Percentiles rank a stretch among this genome's conserved stretches.
Evolutionary conservation across 257 asterid genomes (phyloP).

Genomic region (Jacaranda mimosifolia): DNA sequence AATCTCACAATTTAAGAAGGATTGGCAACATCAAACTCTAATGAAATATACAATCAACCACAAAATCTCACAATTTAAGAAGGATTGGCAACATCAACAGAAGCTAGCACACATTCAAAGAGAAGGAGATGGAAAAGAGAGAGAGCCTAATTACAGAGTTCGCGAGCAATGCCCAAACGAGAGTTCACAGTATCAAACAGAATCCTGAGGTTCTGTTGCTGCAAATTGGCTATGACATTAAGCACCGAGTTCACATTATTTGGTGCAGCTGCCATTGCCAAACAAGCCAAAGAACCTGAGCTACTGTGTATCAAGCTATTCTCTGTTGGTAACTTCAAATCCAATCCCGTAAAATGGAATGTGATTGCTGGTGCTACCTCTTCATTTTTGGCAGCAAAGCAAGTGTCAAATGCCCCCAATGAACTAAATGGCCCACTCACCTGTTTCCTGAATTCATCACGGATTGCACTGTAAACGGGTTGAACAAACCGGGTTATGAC

Average conservation of each 20-base stretch:
- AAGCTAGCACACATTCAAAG: neutral
- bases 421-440: constrained; percentile 67
- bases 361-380: constrained; percentile 62
- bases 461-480: constrained; percentile 61
- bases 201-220: constrained; percentile 90
- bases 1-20: neutral
- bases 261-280: constrained; percentile 90
- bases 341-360: constrained; percentile 68
- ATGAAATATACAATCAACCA: no score
- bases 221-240: constrained; percentile 85
- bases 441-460: constrained; percentile 76
- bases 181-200: constrained; percentile 75
- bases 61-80: no score
- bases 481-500: constrained; percentile 84
- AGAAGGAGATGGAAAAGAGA: no score
- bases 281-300: constrained; percentile 75
- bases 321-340: constrained; percentile 78
- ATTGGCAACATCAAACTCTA: no score
- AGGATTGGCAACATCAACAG: constrained; percentile 15
- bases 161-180: constrained; percentile 82
- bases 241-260: constrained; percentile 69
- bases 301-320: constrained; percentile 86
- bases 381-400: constrained; percentile 71
- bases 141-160: constrained; percentile 67
- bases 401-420: constrained; percentile 85